Conservation (phyloP, 441 rosid genomes). For the Populus hybrid region DNA sequence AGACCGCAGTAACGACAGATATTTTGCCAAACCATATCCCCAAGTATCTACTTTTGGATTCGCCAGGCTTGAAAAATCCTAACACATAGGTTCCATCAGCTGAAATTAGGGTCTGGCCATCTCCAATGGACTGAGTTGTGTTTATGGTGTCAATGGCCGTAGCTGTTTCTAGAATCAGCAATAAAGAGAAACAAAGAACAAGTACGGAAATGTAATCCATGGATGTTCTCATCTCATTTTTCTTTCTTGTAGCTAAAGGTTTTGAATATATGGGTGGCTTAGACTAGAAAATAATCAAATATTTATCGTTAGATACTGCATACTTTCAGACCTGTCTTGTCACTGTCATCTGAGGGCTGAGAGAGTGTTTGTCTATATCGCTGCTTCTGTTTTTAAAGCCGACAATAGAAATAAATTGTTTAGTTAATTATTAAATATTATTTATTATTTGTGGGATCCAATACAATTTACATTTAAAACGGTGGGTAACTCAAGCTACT, state of each 20-base stretch:
- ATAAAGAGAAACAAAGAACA: not conserved
- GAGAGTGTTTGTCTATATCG: not conserved
- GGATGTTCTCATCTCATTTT: not conserved
- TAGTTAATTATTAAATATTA: too few species aligned
- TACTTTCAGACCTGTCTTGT: not conserved
- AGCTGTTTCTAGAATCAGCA: not conserved
- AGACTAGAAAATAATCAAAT: not conserved
- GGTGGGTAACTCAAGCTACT: too few species aligned
- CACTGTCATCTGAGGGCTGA: not conserved
- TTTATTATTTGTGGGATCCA: too few species aligned
- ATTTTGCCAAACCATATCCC: not conserved
- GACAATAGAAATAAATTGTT: too few species aligned
- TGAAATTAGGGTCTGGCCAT: not conserved
- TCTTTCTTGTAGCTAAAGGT: not conserved
- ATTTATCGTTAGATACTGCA: not conserved
- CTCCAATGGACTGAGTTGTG: not conserved
- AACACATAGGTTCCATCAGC: not conserved
- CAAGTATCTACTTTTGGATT: not conserved
- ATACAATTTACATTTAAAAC: too few species aligned
- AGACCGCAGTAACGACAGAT: not conserved
- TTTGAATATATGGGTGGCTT: not conserved
- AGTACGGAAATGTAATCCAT: not conserved
- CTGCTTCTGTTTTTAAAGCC: too few species aligned
- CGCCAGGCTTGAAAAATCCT: constrained; percentile 1
- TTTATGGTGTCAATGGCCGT: not conserved